A percentile compares a stretch with the other conserved stretches of the same genome.
These are phyloP conservation scores for Raffaelea arxii DNA, from an alignment of 2,329 filamentous ascomycete species.

Conservation along the genomic window DNA sequence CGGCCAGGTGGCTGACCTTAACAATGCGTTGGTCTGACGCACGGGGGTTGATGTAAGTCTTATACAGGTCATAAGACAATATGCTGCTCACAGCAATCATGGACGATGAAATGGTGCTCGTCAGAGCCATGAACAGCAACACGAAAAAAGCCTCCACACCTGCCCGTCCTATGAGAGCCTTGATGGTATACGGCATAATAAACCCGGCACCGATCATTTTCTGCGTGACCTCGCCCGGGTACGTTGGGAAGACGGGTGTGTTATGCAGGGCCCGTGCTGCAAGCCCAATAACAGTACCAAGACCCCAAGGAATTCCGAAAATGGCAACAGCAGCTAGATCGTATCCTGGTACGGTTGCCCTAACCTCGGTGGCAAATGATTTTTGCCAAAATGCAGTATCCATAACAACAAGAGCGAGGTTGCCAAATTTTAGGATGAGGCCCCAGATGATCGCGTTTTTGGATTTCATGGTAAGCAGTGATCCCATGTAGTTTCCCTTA, in stretches of 20 bases:
- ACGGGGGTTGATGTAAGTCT: slow-evolving; percentile 24
- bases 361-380: slow-evolving; percentile 29
- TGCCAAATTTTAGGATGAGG: slow-evolving; percentile 37
- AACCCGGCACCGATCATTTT: slow-evolving; percentile 21
- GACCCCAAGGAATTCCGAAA: slow-evolving; percentile 26
- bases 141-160: slow-evolving; percentile 25
- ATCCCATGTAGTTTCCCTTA: slow-evolving; percentile 21
- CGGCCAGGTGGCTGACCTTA: slow-evolving; percentile 21
- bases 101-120: slow-evolving; percentile 30
- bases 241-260: slow-evolving; percentile 19
- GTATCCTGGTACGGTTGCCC: slow-evolving; percentile 30
- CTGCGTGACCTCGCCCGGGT: slow-evolving; percentile 18
- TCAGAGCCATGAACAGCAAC: slow-evolving; percentile 37
- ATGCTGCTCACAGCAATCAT: slow-evolving; percentile 29
- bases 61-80: slow-evolving; percentile 29
- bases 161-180: slow-evolving; percentile 24
- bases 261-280: slow-evolving; percentile 20
- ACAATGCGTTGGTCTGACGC: slow-evolving; percentile 16
- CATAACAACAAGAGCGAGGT: slow-evolving; percentile 39
- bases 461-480: slow-evolving; percentile 26
- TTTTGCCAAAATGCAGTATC: slow-evolving; percentile 45
- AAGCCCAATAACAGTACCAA: slow-evolving; percentile 24
- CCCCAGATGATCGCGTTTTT: slow-evolving; percentile 28
- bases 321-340: slow-evolving; percentile 19
- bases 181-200: slow-evolving; percentile 19